Base-by-base conservation (phyloP, 169 alveolate species). In the Eimeria acervulina region DNA sequence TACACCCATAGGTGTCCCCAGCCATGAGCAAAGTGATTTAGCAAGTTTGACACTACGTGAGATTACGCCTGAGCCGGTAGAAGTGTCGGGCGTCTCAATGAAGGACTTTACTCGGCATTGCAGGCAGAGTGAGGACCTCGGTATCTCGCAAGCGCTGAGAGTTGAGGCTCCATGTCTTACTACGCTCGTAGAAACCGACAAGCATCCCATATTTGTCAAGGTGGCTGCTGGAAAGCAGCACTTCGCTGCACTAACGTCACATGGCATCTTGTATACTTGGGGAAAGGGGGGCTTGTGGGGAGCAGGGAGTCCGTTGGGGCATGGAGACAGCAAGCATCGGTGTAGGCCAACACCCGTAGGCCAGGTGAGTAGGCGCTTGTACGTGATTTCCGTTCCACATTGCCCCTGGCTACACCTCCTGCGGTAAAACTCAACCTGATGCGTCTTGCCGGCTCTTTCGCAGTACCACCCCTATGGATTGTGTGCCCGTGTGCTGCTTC, bases 171-270 rank as follows among this genome's bases (percentile, higher is more conserved):
- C n/a, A 13, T 47, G 61, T 19, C 51, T 42, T 19, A 31, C 44
- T 8, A 38, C 23, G 70, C n/a, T 38, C 0, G 55, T 40, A n/a
- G 83, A 38, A 13, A 61, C 63, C 12, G 81, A 21, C 42, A 19
- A 26, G n/a, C 55, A 61, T 12, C 63, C 59, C 59, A 74, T 61
- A 61, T 87, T 87, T 26, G 93, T 87, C 59, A 87, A 87, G 61
- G 93, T 87, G 78, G 93, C 93, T 87, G 93, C 93, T 26, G 93
- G 93, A 33, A n/a, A 12, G 66, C 93, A 87, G 47, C 93, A 87
- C 80, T 87, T 61, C 40, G 93, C 93, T 87, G 93, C 83, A 38
- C 15, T 87, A 61, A 59, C 93, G 3, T 36, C 81, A 6, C 93
- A 87, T 47, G 93, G 93, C 42, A 47, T 87, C 42, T 87, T 87